Evolutionary conservation across 2,329 filamentous ascomycete species (phyloP).

Genomic region (Claviceps pazoutovae): DNA sequence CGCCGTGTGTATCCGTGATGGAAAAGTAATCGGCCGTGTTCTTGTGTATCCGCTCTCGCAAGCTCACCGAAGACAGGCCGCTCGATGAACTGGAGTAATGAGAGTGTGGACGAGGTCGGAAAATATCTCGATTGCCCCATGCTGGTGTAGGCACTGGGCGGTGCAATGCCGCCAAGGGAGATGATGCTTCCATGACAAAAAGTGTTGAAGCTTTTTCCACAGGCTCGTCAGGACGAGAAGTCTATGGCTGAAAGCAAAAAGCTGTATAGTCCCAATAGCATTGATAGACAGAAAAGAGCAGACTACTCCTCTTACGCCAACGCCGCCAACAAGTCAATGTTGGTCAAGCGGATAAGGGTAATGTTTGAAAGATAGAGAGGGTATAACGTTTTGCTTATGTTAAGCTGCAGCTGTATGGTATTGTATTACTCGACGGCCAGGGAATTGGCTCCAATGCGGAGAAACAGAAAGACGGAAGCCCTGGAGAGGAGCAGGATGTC

Average conservation of each 20-base stretch:
- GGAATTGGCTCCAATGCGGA: conserved; percentile 1
- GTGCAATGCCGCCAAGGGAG: conserved; percentile 86
- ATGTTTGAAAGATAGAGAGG: background rate
- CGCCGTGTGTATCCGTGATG: conserved; percentile 62
- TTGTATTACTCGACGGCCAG: background rate
- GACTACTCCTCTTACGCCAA: conserved; percentile 6
- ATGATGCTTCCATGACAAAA: conserved; percentile 72
- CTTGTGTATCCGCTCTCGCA: conserved; percentile 57
- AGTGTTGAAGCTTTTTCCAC: background rate
- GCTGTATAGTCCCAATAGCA: background rate
- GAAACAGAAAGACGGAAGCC: background rate
- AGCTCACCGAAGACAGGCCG: conserved; percentile 58
- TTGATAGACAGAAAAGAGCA: conserved; percentile 1
- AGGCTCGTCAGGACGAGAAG: conserved; percentile 3
- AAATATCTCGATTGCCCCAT: conserved; percentile 45
- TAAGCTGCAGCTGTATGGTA: background rate
- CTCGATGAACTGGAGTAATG: conserved; percentile 36
- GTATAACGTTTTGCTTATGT: background rate
- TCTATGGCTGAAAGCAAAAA: background rate
- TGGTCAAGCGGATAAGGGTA: conserved; percentile 7
- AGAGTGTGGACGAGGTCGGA: conserved; percentile 33
- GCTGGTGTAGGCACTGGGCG: conserved; percentile 45
- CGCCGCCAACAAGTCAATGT: conserved; percentile 20
- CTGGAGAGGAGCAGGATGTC: background rate
- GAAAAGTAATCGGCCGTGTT: conserved; percentile 65